Evolutionary conservation across 1,284 basidiomycete genomes (phyloP).

Genomic region (Mycena citricolor): DNA sequence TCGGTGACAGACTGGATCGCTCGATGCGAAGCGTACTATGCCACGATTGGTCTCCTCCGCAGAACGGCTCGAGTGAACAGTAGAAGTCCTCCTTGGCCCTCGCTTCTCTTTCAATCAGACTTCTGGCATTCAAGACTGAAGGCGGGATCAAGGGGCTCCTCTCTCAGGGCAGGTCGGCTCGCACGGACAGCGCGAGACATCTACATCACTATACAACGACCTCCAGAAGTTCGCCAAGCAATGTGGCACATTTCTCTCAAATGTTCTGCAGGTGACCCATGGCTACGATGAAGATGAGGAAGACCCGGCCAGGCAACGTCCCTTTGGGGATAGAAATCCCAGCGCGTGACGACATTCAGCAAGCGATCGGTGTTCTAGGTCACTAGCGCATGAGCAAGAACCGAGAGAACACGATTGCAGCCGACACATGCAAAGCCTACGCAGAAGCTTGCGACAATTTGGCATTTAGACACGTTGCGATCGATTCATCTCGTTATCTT

Average conservation of each 20-base stretch:
- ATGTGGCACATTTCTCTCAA: conserved; percentile 48
- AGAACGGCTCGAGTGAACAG: conserved; percentile 49
- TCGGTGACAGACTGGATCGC: conserved; percentile 53
- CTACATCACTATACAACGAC: conserved; percentile 46
- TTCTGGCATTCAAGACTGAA: conserved; percentile 47
- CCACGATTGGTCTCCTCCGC: conserved; percentile 46
- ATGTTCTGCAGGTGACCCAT: conserved; percentile 41
- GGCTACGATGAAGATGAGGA: conserved; percentile 37
- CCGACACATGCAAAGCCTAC: conserved; percentile 42
- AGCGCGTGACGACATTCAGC: conserved; percentile 46
- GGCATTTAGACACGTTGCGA: conserved; percentile 44
- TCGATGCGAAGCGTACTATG: conserved; percentile 46
- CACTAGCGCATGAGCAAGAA: conserved; percentile 35
- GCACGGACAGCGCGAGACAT: conserved; percentile 31
- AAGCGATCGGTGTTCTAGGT: conserved; percentile 43
- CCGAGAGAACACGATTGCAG: conserved; percentile 28
- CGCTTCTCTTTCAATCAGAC: conserved; percentile 40
- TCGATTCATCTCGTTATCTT: conserved; percentile 39
- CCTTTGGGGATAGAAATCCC: conserved; percentile 51
- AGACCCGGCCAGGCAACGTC: conserved; percentile 47
- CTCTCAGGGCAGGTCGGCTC: conserved; percentile 31
- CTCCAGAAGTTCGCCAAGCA: conserved; percentile 55
- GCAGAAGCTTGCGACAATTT: conserved; percentile 44
- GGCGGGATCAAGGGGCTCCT: conserved; percentile 45
- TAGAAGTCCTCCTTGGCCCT: conserved; percentile 42